Base-by-base conservation (phyloP, 1,139 yeast genomes). In the Pichia sp. region DNA sequence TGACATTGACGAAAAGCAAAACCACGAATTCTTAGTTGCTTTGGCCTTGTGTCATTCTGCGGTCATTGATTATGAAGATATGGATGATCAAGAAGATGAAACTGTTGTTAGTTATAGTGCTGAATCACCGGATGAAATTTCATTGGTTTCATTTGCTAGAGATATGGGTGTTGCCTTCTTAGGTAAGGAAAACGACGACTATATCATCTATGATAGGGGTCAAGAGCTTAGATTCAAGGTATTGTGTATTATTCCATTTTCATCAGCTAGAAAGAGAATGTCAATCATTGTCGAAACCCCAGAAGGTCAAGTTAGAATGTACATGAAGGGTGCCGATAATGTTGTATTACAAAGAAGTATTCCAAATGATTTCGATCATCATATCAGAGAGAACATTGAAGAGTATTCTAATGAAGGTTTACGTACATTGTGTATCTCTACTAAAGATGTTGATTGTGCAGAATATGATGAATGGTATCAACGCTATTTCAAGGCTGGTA, bases 111-210 rank as follows among this genome's bases (percentile, higher is more conserved):
- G 69, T 10, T 72, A 76, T 50, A 77, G 78, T 53, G 85, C 84
- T 0, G 84, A 79, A 57, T 77, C 83, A 11, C 85, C 85, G 0
- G 85, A 80, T 68, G 85, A 80, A 61, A 78, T 81, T 18, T 84
- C 85, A 2, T 69, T 80, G 47, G 85, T 80, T 20, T 78, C 81
- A 5, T 78, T 80, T 34, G 85, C 85, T 1, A 66, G 82, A 56
- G 72, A 79, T 47, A 55, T 79, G 28, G 85, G 85, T 2, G 71
- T 72, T 54, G 75, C 67, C 18, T 79, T 78, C 56, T 59, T 67
- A 38, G 81, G 76, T 21, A 68, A 66, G 40, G 75, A 77, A 19
- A 74, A 76, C 51, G 66, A 52, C 27, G 42, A 45, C 6, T 50
- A 52, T 35, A 17, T 41, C 1, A 31, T 48, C 17, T 74, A 34